Evolutionary conservation across 2,329 filamentous ascomycete genomes (phyloP), one percentile per base, ranked within the genome.

Genomic region (Xylaria sp.): DNA sequence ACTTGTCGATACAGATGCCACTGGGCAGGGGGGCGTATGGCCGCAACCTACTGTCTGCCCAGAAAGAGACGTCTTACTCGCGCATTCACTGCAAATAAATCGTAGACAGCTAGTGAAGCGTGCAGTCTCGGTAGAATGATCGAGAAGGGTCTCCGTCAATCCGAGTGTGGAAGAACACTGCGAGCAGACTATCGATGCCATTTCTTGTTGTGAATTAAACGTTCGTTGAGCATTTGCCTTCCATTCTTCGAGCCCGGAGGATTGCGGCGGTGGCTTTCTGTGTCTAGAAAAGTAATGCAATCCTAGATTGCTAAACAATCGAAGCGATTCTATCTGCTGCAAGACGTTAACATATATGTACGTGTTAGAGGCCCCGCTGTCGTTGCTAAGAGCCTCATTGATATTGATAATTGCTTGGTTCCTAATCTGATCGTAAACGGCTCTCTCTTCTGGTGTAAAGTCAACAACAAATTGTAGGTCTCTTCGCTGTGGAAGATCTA

Each of bases 261-360:
- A 36, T 24, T 32, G 3, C 4, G 14, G 21, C 19, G 60, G 27
- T 34, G 24, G 34, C 5, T 55, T 63, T 14, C 72, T 71, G 9
- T 81, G 76, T 19, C 79, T 74, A 2, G 62, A 63, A 4, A 75
- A 73, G 36, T 84, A 84, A 24, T 78, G 72, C 0, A 82, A 56
- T 0, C 85, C 84, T 0, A 85, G 73, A 51, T 85, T 82, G 48
- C 84, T 85, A 3, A 85, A 74, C 12, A 84, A 74, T 1, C 84
- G 75, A 60, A 86, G 72, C 0, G 78, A 76, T 42, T 85, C 81
- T 36, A 86, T 83, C 47, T 79, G 77, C 65, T 83, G 80, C 0
- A 86, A 67, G 0, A 81, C 80, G 48, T 83, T 85, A 11, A 81
- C 74, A 55, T 80, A 84, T 0, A 75, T 67, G 0, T 70, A 69